phyloP scores from a whole-genome alignment of 139 green algal genomes.

The Chlamydomonas sp. region DNA sequence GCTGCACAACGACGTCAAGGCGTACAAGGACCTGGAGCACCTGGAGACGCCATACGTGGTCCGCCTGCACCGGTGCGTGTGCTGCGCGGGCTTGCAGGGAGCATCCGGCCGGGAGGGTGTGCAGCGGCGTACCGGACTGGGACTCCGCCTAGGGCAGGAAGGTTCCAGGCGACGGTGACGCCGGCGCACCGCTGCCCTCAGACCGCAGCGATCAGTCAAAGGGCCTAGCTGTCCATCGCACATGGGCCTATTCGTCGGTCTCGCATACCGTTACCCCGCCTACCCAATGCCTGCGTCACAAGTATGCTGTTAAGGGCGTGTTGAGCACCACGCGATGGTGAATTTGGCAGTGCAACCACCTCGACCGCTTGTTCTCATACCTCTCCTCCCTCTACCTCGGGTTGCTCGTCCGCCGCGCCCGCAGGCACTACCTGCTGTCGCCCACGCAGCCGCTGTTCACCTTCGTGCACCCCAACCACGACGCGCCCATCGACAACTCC shows the following conservation, averaged over 20 bases:
- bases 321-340: background rate
- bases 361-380: background rate
- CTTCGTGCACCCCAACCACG: constrained; percentile 90
- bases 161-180: too few relatives aligned
- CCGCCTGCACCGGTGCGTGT: constrained; percentile 80
- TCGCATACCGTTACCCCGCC: too few relatives aligned
- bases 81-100: too few relatives aligned
- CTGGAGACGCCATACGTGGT: constrained; percentile 97
- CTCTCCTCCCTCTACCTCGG: constrained; percentile 32
- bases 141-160: too few relatives aligned
- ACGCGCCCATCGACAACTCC: constrained; percentile 80
- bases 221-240: too few relatives aligned
- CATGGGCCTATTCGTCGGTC: too few relatives aligned
- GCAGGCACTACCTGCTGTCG: constrained; percentile 64
- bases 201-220: too few relatives aligned
- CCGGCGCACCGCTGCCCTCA: too few relatives aligned
- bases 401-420: background rate
- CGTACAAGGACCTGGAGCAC: constrained; percentile 87
- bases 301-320: background rate
- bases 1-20: constrained; percentile 80
- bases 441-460: constrained; percentile 85
- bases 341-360: background rate
- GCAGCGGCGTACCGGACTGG: too few relatives aligned
- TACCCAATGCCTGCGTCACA: too few relatives aligned
- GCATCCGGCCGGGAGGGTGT: too few relatives aligned